Evolutionary conservation across 2,329 filamentous ascomycete species (phyloP).

Genomic region (Calycina marina): DNA sequence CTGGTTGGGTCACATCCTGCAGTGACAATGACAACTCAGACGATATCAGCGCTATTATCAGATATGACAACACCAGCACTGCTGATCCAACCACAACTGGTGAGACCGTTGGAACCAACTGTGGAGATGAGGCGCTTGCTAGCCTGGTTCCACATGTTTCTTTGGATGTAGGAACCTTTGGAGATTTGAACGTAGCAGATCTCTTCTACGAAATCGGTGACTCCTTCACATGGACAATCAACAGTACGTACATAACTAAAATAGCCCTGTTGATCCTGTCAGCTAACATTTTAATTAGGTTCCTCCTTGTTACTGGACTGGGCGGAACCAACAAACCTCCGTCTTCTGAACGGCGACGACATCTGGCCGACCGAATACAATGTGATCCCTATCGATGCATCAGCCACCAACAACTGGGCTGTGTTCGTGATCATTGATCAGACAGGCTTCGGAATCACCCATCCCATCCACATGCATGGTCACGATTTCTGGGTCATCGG

Average conservation of each 20-base stretch:
- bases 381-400: slow-evolving; percentile 21
- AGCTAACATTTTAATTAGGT: too few relatives aligned
- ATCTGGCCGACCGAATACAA: slow-evolving; percentile 20
- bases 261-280: too few relatives aligned
- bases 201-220: slow-evolving; percentile 10
- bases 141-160: slow-evolving; percentile 18
- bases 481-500: slow-evolving; percentile 33
- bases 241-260: slow-evolving; percentile 29
- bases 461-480: slow-evolving; percentile 33
- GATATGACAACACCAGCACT: slow-evolving; percentile 25
- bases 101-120: slow-evolving; percentile 11
- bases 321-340: slow-evolving; percentile 29
- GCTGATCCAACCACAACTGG: slow-evolving; percentile 19
- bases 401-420: slow-evolving; percentile 14
- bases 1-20: slow-evolving; percentile 34
- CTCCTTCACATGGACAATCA: slow-evolving; percentile 34
- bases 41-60: slow-evolving; percentile 26
- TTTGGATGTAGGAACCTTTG: slow-evolving; percentile 13
- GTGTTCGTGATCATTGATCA: slow-evolving; percentile 19
- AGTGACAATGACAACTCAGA: slow-evolving; percentile 40
- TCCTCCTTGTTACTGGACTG: slow-evolving; percentile 31
- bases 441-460: slow-evolving; percentile 11
- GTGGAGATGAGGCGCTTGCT: slow-evolving; percentile 19
- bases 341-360: slow-evolving; percentile 19
- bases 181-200: slow-evolving; percentile 6